phyloP scores from a whole-genome alignment of 441 rosid genomes.

The Arabidopsis lyrata region DNA sequence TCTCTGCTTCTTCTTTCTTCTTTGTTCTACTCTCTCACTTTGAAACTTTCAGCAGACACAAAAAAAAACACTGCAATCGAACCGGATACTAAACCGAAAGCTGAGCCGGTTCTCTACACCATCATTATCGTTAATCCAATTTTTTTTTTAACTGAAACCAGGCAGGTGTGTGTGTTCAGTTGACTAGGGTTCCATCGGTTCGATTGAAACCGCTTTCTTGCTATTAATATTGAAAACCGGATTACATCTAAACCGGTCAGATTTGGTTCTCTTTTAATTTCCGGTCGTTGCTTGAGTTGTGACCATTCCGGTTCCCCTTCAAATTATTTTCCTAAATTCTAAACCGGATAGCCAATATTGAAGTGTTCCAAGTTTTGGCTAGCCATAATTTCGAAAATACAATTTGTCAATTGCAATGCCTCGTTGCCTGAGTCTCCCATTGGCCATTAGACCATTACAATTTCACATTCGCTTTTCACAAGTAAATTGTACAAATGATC shows the following conservation, averaged over 20 bases:
- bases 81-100: neutral
- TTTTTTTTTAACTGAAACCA: neutral
- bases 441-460: neutral
- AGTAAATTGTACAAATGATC: neutral
- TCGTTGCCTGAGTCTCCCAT: neutral
- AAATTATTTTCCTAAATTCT: neutral
- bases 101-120: neutral
- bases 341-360: neutral
- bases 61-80: neutral
- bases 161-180: neutral
- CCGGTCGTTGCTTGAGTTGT: no score
- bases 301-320: no score
- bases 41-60: neutral
- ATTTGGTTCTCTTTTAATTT: no score
- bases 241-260: neutral
- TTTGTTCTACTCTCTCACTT: neutral
- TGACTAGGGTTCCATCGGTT: neutral
- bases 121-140: neutral
- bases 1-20: neutral
- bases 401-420: neutral
- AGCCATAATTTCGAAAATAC: no score
- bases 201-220: neutral
- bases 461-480: neutral
- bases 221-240: neutral
- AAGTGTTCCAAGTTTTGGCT: neutral